Conservation (phyloP, 2,329 filamentous ascomycete species). For the Diplodia mutila region DNA sequence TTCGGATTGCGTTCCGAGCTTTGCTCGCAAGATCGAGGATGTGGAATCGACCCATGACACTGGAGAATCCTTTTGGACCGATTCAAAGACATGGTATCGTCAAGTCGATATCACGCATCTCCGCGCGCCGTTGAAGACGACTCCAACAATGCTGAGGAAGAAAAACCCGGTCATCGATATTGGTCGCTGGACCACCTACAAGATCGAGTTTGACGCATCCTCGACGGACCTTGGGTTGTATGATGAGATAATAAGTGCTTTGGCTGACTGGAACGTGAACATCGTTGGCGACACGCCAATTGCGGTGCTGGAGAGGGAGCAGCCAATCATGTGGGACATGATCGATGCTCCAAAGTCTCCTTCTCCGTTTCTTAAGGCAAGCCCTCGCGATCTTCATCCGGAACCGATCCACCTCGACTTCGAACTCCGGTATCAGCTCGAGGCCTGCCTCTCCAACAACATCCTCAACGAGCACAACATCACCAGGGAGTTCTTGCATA, state of each 20-base stretch:
- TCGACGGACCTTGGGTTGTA: slow-evolving; percentile 43
- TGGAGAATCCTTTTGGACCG: slow-evolving; percentile 55
- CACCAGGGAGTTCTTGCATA: slow-evolving; percentile 66
- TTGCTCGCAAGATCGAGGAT: slow-evolving; percentile 45
- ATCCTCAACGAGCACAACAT: slow-evolving; percentile 78
- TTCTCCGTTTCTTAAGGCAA: neutral
- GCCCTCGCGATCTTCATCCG: neutral
- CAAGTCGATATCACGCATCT: slow-evolving; percentile 65
- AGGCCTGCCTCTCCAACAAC: slow-evolving; percentile 86
- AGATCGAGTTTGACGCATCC: slow-evolving; percentile 51
- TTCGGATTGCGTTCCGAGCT: slow-evolving; percentile 47
- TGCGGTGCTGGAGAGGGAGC: slow-evolving; percentile 34
- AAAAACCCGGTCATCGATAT: slow-evolving; percentile 30
- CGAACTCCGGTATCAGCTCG: slow-evolving; percentile 82
- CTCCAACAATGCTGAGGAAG: slow-evolving; percentile 49
- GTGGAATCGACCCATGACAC: slow-evolving; percentile 47
- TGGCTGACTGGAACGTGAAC: slow-evolving; percentile 74
- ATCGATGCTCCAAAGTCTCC: slow-evolving; percentile 28
- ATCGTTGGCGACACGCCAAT: slow-evolving; percentile 53
- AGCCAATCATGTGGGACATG: slow-evolving; percentile 33
- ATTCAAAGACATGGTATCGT: slow-evolving; percentile 63
- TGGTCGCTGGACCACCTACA: slow-evolving; percentile 67
- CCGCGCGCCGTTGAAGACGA: slow-evolving; percentile 32
- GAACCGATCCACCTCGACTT: slow-evolving; percentile 58
- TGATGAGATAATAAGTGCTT: slow-evolving; percentile 53